Conservation (phyloP, 306 rosid species). For the Castanopsis chinensis region DNA sequence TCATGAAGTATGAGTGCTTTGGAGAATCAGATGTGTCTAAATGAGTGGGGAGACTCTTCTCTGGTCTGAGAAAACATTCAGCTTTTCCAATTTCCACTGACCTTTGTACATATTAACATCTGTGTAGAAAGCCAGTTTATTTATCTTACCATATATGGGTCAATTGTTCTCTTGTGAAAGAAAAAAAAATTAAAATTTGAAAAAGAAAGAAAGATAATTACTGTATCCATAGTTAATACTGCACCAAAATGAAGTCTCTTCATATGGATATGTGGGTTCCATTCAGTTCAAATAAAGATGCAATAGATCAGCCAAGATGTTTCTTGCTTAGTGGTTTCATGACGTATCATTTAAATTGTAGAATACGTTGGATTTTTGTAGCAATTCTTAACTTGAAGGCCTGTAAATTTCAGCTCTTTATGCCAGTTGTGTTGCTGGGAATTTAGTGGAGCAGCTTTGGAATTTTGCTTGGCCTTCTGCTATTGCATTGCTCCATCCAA, state of each 20-base stretch:
- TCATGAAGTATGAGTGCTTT: not conserved
- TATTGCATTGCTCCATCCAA: slow-evolving; percentile 87
- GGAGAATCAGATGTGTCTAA: not conserved
- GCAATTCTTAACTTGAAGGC: slow-evolving; percentile 31
- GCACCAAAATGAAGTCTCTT: not conserved
- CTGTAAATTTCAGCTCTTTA: slow-evolving; percentile 70
- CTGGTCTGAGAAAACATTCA: not conserved
- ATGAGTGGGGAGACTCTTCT: not conserved
- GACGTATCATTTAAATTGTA: slow-evolving; percentile 5
- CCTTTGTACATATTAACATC: not conserved
- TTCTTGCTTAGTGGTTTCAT: slow-evolving; percentile 21
- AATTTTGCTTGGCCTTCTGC: slow-evolving; percentile 99
- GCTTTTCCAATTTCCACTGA: not conserved
- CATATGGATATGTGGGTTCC: not conserved
- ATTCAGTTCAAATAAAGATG: not conserved
- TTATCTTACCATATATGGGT: not conserved
- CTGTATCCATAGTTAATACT: not conserved
- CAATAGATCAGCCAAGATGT: not conserved
- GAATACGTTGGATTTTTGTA: slow-evolving; percentile 17
- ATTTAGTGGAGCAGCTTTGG: slow-evolving; percentile 96
- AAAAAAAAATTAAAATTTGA: too few species aligned
- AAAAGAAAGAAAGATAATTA: not conserved
- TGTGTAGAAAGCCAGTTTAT: not conserved
- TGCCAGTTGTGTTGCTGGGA: slow-evolving; percentile 83
- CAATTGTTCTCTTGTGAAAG: not conserved